These are phyloP conservation scores for Mucor racemosus DNA, from an alignment of 371 early-diverging fungal genomes.

Conservation along the genomic window DNA sequence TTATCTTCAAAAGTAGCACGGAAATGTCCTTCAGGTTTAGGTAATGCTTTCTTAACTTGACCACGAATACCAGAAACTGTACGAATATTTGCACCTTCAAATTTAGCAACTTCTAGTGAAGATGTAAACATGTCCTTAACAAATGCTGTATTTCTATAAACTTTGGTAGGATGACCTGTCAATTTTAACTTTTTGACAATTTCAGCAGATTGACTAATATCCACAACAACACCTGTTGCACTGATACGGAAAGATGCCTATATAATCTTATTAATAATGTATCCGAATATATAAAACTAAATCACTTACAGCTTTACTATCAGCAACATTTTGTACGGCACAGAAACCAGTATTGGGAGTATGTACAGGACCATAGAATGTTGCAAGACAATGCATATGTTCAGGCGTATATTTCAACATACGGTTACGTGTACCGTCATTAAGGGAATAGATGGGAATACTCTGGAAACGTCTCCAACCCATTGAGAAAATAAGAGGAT, in stretches of 20 bases:
- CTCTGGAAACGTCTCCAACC: conserved; percentile 99
- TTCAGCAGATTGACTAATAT: conserved; percentile 88
- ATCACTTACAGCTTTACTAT: conserved; percentile 61
- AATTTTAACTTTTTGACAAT: conserved; percentile 99
- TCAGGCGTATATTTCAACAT: conserved; percentile 99
- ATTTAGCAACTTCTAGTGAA: conserved; percentile 97
- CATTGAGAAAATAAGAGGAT: conserved; percentile 95
- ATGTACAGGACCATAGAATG: conserved; percentile 91
- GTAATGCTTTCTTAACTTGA: conserved; percentile 92
- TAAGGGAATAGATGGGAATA: conserved; percentile 93
- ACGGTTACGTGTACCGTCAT: conserved; percentile 93
- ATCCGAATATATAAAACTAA: too few species aligned
- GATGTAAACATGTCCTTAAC: conserved; percentile 99
- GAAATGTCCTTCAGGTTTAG: conserved; percentile 93
- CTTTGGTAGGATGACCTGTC: conserved; percentile 93
- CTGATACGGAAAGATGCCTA: conserved; percentile 89
- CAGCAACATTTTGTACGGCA: conserved; percentile 82
- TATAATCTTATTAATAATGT: neutral
- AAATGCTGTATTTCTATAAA: conserved; percentile 98
- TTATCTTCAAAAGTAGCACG: conserved; percentile 99
- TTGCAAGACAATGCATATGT: conserved; percentile 98
- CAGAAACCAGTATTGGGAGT: conserved; percentile 98
- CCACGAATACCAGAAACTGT: conserved; percentile 99
- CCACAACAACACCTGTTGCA: conserved; percentile 93
- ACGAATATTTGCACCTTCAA: conserved; percentile 95